Conservation (phyloP, 2,329 filamentous ascomycete genomes). For the Fusarium foetens region DNA sequence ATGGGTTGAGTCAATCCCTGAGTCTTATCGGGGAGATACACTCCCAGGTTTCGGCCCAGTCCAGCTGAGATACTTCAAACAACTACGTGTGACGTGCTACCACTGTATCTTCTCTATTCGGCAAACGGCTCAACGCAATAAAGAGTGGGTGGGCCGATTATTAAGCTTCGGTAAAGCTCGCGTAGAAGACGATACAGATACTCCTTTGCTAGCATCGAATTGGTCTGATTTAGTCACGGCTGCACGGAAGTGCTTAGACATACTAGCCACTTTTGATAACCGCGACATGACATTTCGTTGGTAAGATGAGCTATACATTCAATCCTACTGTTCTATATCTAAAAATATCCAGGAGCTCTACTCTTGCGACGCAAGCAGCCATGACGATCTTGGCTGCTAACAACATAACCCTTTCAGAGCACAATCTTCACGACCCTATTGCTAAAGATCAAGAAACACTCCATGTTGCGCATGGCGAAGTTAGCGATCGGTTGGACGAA, state of each 20-base stretch:
- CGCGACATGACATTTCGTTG: fast-evolving
- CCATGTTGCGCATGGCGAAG: neutral
- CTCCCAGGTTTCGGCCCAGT: fast-evolving
- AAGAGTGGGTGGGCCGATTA: fast-evolving
- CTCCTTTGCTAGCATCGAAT: neutral
- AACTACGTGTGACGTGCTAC: neutral
- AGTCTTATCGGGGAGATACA: neutral
- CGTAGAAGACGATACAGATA: fast-evolving
- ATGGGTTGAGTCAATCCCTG: neutral
- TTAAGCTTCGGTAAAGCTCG: fast-evolving
- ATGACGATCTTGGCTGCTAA: neutral
- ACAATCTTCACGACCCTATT: neutral
- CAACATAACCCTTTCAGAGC: neutral
- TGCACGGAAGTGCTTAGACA: neutral
- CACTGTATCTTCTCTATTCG: neutral
- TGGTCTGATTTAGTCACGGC: neutral
- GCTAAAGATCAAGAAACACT: neutral
- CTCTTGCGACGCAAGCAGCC: fast-evolving
- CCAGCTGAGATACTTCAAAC: fast-evolving
- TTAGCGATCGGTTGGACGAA: fast-evolving
- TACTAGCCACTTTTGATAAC: fast-evolving
- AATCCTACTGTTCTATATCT: fast-evolving
- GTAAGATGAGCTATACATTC: fast-evolving
- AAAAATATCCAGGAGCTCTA: neutral
- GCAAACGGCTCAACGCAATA: fast-evolving